Percentiles rank a stretch among this genome's conserved stretches.
Evolutionary conservation across 805 yeast genomes (phyloP).

Genomic region (Saccharomyces mikatae): DNA sequence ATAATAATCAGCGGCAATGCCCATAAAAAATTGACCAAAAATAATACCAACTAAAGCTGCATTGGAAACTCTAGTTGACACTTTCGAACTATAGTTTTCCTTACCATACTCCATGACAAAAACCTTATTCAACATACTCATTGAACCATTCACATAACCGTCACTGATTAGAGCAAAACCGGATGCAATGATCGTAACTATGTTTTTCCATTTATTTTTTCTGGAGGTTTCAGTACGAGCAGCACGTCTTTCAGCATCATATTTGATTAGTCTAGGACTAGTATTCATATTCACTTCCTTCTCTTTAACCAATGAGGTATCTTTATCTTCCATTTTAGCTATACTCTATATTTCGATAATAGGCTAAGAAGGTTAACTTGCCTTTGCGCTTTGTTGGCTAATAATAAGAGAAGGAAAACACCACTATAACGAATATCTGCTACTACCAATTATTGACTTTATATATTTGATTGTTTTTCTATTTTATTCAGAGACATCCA

Average conservation of each 20-base stretch:
- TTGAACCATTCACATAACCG: constrained; percentile 84
- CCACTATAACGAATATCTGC: neutral
- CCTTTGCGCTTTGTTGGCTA: neutral
- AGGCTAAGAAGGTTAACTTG: neutral
- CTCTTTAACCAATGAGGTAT: neutral
- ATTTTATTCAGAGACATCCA: neutral
- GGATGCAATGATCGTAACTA: constrained; percentile 53
- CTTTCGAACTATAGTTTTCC: constrained; percentile 53
- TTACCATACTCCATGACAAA: constrained; percentile 41
- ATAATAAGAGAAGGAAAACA: neutral
- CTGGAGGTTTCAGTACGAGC: neutral
- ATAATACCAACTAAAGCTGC: constrained; percentile 91
- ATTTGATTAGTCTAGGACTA: neutral
- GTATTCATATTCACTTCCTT: neutral
- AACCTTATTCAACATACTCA: constrained; percentile 54
- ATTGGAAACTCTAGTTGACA: constrained; percentile 72
- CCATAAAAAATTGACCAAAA: constrained; percentile 75
- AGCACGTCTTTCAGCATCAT: neutral
- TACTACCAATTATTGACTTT: neutral
- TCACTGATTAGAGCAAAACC: constrained; percentile 94
- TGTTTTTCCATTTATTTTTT: neutral
- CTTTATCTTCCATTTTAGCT: neutral
- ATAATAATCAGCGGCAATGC: constrained; percentile 68
- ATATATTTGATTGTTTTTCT: neutral
- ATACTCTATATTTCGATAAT: neutral